These are phyloP conservation scores for Verbascum thapsus DNA, from an alignment of 257 asterid species.

Conservation along the genomic window DNA sequence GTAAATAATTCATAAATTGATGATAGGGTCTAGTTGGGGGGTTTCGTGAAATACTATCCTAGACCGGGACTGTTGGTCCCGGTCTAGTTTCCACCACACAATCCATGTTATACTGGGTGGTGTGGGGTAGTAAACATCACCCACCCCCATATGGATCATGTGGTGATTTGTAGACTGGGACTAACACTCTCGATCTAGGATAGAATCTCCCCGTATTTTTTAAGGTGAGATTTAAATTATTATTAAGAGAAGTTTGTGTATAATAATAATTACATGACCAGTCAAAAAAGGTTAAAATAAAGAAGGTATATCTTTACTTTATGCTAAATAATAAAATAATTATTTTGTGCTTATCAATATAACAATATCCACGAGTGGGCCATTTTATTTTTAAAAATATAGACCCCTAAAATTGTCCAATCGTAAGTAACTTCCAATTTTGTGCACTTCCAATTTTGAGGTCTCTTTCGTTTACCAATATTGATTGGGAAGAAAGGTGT, in stretches of 20 bases:
- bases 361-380: constrained; percentile 5
- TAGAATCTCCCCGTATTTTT: no score
- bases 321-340: constrained; percentile 14
- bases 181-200: no score
- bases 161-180: no score
- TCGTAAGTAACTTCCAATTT: neutral
- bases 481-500: neutral
- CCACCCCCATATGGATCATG: no score
- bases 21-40: constrained; percentile 21
- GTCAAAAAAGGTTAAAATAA: constrained; percentile 34
- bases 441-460: neutral
- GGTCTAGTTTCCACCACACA: no score
- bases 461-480: constrained; percentile 18
- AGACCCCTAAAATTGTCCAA: neutral
- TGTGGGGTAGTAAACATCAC: no score
- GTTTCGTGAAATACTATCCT: no score
- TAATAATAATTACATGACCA: constrained; percentile 29
- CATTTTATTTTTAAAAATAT: constrained; percentile 15
- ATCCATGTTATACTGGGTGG: no score
- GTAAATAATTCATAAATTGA: neutral
- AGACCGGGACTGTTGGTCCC: no score
- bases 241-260: neutral
- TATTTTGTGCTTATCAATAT: constrained; percentile 13
- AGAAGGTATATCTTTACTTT: constrained; percentile 41
- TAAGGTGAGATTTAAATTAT: constrained; percentile 23